Base-by-base conservation (phyloP, 108 stramenopile genomes). In the Skeletonema marinoi region DNA sequence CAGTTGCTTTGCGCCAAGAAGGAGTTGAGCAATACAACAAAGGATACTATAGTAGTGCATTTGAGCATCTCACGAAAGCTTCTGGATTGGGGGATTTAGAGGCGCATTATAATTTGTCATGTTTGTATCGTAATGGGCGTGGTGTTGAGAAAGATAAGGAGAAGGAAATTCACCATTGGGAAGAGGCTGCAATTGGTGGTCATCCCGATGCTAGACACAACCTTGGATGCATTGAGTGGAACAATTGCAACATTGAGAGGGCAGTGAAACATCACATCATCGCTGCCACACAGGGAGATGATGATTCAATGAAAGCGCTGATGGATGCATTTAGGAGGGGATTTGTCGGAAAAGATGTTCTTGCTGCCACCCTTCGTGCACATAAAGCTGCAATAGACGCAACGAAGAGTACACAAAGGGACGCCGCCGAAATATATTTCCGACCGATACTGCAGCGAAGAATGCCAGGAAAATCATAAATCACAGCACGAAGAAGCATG, bases 211-310 rank as follows among this genome's bases (percentile, higher is more conserved):
- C 63, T 19, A 64, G 63, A 36, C 3, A 13, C 32, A 11, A 38
- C 21, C 30, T 64, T 19, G 63, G 33, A 19, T 0, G 17, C 25
- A 25, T 1, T 4, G 13, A 41, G 3, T 1, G 4, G 31, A 1
- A 36, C 4, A 14, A 39, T 17, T n/a, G 8, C 2, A 39, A 21
- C 4, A 35, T 8, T 7, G 63, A 38, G n/a, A 19, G 63, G 2
- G 63, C 63, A 64, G n/a, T 64, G 11, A 64, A 39, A 64, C 63
- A 64, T 64, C n/a, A n/a, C n/a, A n/a, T 38, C 33, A 64, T 64
- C 9, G 63, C 63, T 19, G 63, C 63, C 33, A 11, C 9, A 10
- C 38, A 25, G 1, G 63, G 63, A 38, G 17, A 64, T 19, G 39
- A 64, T 35, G 33, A 19, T 33, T 14, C 63, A 9, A 35, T 38